phyloP scores from a whole-genome alignment of 2,329 filamentous ascomycete genomes.

The Amphichorda felina region DNA sequence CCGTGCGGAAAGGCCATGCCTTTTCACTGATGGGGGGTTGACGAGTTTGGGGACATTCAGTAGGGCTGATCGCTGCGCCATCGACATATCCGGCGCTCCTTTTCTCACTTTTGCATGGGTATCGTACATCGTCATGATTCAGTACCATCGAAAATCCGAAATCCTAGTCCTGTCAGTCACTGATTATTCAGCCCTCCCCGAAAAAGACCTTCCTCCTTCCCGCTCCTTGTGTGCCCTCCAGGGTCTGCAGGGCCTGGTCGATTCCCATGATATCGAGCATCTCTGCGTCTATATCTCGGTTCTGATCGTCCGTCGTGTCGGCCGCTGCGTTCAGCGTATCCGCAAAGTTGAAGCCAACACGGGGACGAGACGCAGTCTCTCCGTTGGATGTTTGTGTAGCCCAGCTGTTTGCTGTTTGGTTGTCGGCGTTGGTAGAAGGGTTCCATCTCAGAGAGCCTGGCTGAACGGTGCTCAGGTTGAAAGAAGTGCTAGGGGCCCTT shows the following conservation, averaged over 20 bases:
- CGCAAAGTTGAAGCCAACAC: conserved; percentile 35
- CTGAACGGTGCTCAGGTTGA: conserved; percentile 37
- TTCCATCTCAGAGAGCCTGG: conserved; percentile 20
- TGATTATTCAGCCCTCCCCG: conserved; percentile 22
- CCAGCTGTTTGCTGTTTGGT: neutral
- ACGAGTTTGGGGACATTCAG: too few relatives aligned
- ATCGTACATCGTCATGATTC: conserved; percentile 19
- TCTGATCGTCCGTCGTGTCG: conserved; percentile 33
- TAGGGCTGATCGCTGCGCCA: neutral
- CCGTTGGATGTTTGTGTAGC: neutral
- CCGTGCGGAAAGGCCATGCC: conserved; percentile 57
- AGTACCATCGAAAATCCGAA: neutral
- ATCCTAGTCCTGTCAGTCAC: conserved; percentile 12
- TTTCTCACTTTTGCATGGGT: conserved; percentile 15
- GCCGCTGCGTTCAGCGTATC: conserved; percentile 40
- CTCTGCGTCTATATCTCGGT: conserved; percentile 44
- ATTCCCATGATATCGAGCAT: conserved; percentile 57
- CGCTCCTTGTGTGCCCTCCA: conserved; percentile 37
- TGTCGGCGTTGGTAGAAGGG: conserved; percentile 14
- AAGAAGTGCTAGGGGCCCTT: conserved; percentile 25
- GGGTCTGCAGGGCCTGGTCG: conserved; percentile 43
- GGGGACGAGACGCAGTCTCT: conserved; percentile 11
- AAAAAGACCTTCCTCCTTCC: conserved; percentile 41
- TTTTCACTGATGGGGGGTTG: too few relatives aligned
- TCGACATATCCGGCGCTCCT: neutral